These are phyloP conservation scores for Cryomyces minteri DNA, from an alignment of 495 filamentous ascomycete genomes.

Conservation along the genomic window DNA sequence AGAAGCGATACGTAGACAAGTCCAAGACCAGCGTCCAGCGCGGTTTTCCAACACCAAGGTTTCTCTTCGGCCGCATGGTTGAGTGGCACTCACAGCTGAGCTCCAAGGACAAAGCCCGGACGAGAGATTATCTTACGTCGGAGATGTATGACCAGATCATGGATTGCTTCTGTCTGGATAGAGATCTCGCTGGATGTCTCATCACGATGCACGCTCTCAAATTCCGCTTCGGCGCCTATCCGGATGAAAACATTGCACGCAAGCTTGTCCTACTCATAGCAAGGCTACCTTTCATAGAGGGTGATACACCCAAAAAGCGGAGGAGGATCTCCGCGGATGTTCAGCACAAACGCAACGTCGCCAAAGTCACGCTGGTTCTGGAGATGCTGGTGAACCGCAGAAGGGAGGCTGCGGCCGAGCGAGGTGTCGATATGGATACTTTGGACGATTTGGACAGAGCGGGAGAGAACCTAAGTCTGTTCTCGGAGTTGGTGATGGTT, in stretches of 20 bases:
- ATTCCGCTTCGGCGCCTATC: constrained; percentile 33
- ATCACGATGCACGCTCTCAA: constrained; percentile 39
- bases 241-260: constrained; percentile 29
- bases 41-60: constrained; percentile 28
- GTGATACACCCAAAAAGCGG: too few relatives aligned
- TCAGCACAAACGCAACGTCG: too few relatives aligned
- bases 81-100: constrained; percentile 25
- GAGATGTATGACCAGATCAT: constrained; percentile 39
- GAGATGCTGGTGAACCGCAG: too few relatives aligned
- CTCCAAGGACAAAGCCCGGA: constrained; percentile 6
- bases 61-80: constrained; percentile 44
- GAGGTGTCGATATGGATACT: too few relatives aligned
- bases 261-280: too few relatives aligned
- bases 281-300: too few relatives aligned
- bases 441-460: too few relatives aligned
- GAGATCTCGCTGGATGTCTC: constrained; percentile 40
- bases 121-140: constrained; percentile 25
- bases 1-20: constrained; percentile 32
- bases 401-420: too few relatives aligned
- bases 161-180: constrained; percentile 31
- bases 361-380: too few relatives aligned
- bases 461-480: too few relatives aligned
- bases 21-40: constrained; percentile 18
- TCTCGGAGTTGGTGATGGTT: too few relatives aligned
- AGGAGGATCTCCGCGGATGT: too few relatives aligned